A percentile compares a stretch with the other conserved stretches of the same genome.
These are phyloP conservation scores for Gillenia trifoliata DNA, from an alignment of 306 rosid species.

Conservation along the genomic window DNA sequence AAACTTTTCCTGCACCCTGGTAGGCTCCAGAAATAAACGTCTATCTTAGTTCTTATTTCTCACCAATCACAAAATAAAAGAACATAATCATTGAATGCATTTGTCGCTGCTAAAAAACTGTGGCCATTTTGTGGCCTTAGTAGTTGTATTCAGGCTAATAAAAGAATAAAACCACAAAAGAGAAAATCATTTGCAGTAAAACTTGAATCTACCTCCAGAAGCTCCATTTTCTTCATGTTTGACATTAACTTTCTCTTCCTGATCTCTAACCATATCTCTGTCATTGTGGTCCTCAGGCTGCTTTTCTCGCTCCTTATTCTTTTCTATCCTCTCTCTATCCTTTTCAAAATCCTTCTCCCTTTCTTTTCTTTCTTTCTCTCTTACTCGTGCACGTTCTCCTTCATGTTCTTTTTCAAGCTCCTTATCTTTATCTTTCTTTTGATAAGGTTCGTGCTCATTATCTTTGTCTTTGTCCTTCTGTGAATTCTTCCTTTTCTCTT, in stretches of 20 bases:
- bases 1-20: neutral
- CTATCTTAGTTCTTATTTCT: neutral
- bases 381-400: conserved; percentile 52
- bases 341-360: conserved; percentile 57
- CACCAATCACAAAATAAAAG: neutral
- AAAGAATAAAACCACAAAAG: neutral
- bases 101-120: neutral
- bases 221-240: conserved; percentile 38
- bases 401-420: conserved; percentile 65
- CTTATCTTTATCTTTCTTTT: conserved; percentile 35
- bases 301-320: conserved; percentile 54
- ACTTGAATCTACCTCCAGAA: conserved; percentile 22
- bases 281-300: conserved; percentile 33
- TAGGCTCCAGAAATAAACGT: neutral
- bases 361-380: conserved; percentile 67
- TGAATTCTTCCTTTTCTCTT: conserved; percentile 57
- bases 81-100: neutral
- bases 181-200: conserved; percentile 4
- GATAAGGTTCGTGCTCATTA: conserved; percentile 33
- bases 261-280: conserved; percentile 31
- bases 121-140: neutral
- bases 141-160: neutral
- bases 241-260: conserved; percentile 34
- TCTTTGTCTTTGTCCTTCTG: conserved; percentile 59
- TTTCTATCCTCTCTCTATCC: conserved; percentile 57